Conservation (phyloP, 305 asterid species). For the Fraxinus sp. region DNA sequence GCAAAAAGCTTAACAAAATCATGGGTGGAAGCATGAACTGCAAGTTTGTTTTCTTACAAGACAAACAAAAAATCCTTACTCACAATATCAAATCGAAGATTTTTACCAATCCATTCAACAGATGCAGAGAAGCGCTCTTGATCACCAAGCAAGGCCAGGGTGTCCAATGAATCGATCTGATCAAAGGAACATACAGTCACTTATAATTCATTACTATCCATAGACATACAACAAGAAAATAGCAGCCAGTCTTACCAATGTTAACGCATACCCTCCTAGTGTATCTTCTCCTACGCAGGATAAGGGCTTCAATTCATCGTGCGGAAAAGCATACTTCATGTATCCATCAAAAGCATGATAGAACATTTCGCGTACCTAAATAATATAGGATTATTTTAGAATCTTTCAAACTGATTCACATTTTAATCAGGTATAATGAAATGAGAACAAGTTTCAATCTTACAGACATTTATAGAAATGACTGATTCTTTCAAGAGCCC, state of each 20-base stretch:
- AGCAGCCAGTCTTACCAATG: constrained; percentile 58
- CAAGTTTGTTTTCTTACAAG: constrained; percentile 25
- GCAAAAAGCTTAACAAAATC: not conserved
- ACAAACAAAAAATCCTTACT: constrained; percentile 53
- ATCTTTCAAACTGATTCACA: constrained; percentile 4
- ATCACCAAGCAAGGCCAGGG: constrained; percentile 93
- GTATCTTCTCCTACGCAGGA: constrained; percentile 96
- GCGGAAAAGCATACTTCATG: constrained; percentile 89
- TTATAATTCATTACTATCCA: constrained; percentile 12
- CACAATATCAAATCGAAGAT: constrained; percentile 97
- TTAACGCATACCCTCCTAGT: constrained; percentile 93
- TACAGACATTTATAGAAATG: constrained; percentile 1
- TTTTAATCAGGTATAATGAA: not conserved
- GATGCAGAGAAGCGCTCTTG: constrained; percentile 68
- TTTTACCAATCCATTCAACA: constrained; percentile 99
- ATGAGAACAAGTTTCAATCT: not conserved
- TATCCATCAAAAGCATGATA: constrained; percentile 95
- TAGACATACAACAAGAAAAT: constrained; percentile 12
- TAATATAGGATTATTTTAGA: not conserved
- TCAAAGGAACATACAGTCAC: constrained; percentile 17
- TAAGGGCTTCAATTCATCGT: constrained; percentile 84
- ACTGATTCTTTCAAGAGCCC: not conserved
- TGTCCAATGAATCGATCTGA: constrained; percentile 94
- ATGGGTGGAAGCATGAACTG: constrained; percentile 10
- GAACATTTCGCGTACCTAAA: constrained; percentile 86